Evolutionary conservation across 2,329 filamentous ascomycete species (phyloP).

Genomic region (Aspergillus hiratsukae): DNA sequence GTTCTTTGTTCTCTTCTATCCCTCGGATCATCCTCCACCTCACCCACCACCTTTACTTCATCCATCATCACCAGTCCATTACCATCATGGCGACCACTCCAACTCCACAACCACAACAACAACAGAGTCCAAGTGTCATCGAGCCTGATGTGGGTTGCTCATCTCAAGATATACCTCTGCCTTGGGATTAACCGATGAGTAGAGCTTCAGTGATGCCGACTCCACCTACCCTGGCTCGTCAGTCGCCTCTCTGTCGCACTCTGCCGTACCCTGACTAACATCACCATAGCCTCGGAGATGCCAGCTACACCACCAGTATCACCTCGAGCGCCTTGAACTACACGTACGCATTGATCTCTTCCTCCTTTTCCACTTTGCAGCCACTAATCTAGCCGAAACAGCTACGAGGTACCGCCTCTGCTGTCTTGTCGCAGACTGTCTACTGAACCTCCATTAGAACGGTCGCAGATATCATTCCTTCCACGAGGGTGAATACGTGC

Average conservation of each 20-base stretch:
- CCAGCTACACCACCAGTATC: constrained; percentile 28
- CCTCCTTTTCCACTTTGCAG: background rate
- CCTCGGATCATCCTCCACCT: background rate
- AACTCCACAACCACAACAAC: background rate
- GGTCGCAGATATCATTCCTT: constrained; percentile 31
- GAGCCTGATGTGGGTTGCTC: constrained; percentile 23
- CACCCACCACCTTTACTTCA: background rate
- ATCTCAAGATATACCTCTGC: background rate
- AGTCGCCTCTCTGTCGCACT: constrained; percentile 6
- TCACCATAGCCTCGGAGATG: constrained; percentile 18
- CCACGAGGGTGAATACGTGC: constrained; percentile 27
- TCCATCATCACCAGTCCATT: background rate
- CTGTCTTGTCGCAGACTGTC: background rate
- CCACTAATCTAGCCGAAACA: constrained; percentile 11
- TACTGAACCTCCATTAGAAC: constrained; percentile 17
- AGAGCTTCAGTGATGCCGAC: constrained; percentile 23
- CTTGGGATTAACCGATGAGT: background rate
- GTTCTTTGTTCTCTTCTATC: background rate
- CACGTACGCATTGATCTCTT: constrained; percentile 17
- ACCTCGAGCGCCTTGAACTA: constrained; percentile 29
- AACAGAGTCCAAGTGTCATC: constrained; percentile 13
- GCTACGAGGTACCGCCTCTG: constrained; percentile 26
- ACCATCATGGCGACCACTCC: background rate
- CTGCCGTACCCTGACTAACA: constrained; percentile 1
- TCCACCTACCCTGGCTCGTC: constrained; percentile 26